Base-by-base conservation (phyloP, 768 basidiomycete genomes). In the Piloderma croceum region DNA sequence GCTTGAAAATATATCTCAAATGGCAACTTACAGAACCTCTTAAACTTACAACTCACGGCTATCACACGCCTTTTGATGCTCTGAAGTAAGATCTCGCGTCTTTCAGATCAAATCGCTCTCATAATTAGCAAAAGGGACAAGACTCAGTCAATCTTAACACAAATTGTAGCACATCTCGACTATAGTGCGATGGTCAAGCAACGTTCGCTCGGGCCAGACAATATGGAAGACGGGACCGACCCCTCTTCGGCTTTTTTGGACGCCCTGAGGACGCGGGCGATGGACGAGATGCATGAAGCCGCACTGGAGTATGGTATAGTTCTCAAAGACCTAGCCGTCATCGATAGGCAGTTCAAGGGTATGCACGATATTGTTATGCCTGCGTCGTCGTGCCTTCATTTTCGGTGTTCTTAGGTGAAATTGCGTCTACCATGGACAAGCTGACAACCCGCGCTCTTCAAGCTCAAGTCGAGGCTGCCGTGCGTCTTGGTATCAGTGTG, bases 381-480 rank as follows among this genome's bases (percentile, higher is more conserved):
- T n/a, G n/a, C n/a, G n/a, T n/a, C n/a, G n/a, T n/a, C n/a, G n/a
- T n/a, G n/a, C n/a, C n/a, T n/a, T n/a, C n/a, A 10, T 25, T 12
- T 12, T 25, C 17, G 23, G 24, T 41, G 13, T 40, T n/a, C 9
- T n/a, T 36, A 59, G 61, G 86, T 43, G 87, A 90, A 53, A 88
- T 89, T 48, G 88, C 85, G 1, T 65, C 73, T 20, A 86, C 85
- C 1, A 90, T 89, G 87, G 83, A 89, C 54, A 85, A 86, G 54
- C 69, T 89, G 39, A 90, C 85, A 52, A 85, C 85, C 3, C 74
- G 88, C 49, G 88, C 84, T 17, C 66, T 90, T 25, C 84, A 90
- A 56, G 85, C 88, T 7, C 88, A 91, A 58, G 87, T 90, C 21
- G 88, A 90, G 58, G 86, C 87, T 33, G 86, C 86, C 20, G 81